These are phyloP conservation scores for Phytophthora sansomeana DNA, from an alignment of 352 stramenopile species.

Conservation along the genomic window DNA sequence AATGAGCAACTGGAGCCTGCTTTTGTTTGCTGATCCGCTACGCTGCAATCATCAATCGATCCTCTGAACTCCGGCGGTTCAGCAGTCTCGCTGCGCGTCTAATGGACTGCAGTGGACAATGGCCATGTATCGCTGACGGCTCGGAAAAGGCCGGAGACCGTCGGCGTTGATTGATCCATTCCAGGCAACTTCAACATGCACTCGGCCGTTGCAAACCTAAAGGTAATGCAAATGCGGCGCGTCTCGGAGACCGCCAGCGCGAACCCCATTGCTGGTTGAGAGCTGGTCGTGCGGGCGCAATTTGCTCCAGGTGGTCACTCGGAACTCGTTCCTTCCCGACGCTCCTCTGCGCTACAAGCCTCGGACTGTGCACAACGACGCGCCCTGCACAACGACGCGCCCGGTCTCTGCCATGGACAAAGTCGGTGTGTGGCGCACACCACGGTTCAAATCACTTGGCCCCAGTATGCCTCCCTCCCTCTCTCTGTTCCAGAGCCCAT, in stretches of 20 bases:
- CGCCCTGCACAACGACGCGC: no score
- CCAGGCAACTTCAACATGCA: slow-evolving; percentile 17
- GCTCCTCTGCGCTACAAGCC: slow-evolving; percentile 4
- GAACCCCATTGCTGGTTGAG: slow-evolving; percentile 14
- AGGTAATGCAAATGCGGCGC: no score
- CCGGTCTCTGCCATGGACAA: no score
- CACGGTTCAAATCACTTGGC: slow-evolving; percentile 1
- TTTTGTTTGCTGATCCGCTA: background rate
- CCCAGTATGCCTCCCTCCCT: slow-evolving; percentile 12
- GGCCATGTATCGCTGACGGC: no score
- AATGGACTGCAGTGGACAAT: background rate
- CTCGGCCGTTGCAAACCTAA: background rate
- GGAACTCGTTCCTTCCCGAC: slow-evolving; percentile 17
- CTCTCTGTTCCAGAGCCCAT: slow-evolving; percentile 16
- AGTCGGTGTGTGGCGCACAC: no score
- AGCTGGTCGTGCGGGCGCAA: slow-evolving; percentile 15
- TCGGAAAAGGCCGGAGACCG: background rate
- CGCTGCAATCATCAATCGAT: background rate
- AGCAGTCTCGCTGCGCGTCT: no score
- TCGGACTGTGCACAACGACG: background rate
- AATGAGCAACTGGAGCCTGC: no score
- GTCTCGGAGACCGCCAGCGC: no score
- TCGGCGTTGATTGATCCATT: background rate
- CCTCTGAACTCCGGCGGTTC: background rate
- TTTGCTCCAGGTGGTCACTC: slow-evolving; percentile 23